Evolutionary conservation across 257 asterid species (phyloP), one percentile per base, ranked within the genome.

Genomic region (Osmanthus fragrans): DNA sequence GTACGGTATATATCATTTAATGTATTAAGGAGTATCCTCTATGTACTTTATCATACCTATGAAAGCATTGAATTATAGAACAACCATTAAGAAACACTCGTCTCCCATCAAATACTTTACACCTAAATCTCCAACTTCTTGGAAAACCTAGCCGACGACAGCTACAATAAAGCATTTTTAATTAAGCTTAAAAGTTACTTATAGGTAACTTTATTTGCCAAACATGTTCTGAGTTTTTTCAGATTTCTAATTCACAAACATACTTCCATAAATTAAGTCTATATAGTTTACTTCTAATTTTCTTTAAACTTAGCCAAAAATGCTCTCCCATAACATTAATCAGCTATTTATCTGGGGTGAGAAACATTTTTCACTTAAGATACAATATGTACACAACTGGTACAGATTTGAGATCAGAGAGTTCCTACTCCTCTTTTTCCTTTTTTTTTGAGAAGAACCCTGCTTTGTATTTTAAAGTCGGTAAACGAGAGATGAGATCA

Each of bases 381-480:
- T 5, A 51, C 1, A 10, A 11, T 0, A 42, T 42, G 51, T 51
- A 18, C 7, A 51, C 60, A 18, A 51, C 21, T 4, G 23, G 23
- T 51, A 0, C 60, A 51, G 23, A 18, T 5, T 51, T 4, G 60
- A 51, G 23, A 18, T 18, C 7, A 51, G 60, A 60, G 18, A 60
- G 32, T 1, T 7, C 68, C 29, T 60, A 60, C 79, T 82, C 85
- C 36, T 85, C 90, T 27, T 79, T 81, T 70, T 79, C 82, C 71
- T 73, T 77, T 76, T 82, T 85, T 83, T 77, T 87, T 21, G 86
- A 89, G 75, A 91, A 86, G 27, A 79, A 69, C 71, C 95, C 90
- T 7, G 82, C 83, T 84, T 87, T 93, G 86, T 87, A 85, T 86
- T 80, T 93, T 89, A 87, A 95, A 70, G 89, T 88, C 47, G 97